Conservation (phyloP, 495 filamentous ascomycete genomes). For the Neurospora tetrasperma region DNA sequence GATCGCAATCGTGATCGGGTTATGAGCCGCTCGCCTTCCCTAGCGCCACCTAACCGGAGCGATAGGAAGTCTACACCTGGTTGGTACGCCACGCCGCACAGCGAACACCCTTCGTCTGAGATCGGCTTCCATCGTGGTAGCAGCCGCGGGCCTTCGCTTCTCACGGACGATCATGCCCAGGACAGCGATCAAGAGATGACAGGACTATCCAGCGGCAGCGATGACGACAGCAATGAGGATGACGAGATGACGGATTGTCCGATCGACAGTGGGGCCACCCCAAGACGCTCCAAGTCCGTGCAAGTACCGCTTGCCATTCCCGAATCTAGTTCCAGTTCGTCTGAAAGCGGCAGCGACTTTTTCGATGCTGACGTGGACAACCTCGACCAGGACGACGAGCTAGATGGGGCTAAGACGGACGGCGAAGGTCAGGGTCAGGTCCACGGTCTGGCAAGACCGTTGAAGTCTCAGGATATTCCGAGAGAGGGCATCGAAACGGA, state of each 20-base stretch:
- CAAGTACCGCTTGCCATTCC: not conserved
- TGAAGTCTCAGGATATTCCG: conserved; percentile 30
- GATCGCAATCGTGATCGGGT: conserved; percentile 5
- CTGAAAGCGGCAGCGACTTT: not conserved
- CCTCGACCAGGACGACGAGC: conserved; percentile 24
- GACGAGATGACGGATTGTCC: conserved; percentile 5
- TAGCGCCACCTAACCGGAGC: conserved; percentile 8
- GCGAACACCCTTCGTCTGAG: conserved; percentile 25
- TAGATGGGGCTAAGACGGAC: conserved; percentile 24
- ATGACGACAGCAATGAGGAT: conserved; percentile 10
- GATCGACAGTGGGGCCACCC: not conserved
- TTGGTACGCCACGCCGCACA: conserved; percentile 46
- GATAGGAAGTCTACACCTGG: conserved; percentile 36
- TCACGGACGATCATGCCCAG: conserved; percentile 11
- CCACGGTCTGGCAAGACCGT: not conserved
- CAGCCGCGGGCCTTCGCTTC: conserved; percentile 7
- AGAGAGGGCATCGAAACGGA: conserved; percentile 31
- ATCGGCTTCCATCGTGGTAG: conserved; percentile 11
- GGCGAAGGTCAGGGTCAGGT: conserved; percentile 8
- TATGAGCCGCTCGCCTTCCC: conserved; percentile 23
- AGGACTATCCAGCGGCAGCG: not conserved
- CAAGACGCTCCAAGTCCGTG: not conserved
- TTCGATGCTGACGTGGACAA: not conserved
- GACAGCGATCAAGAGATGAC: conserved; percentile 12
- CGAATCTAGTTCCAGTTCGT: not conserved